A percentile compares a stretch with the other conserved stretches of the same genome.
Evolutionary conservation across 768 basidiomycete genomes (phyloP).

Genomic region (Phylloporus arenicola): DNA sequence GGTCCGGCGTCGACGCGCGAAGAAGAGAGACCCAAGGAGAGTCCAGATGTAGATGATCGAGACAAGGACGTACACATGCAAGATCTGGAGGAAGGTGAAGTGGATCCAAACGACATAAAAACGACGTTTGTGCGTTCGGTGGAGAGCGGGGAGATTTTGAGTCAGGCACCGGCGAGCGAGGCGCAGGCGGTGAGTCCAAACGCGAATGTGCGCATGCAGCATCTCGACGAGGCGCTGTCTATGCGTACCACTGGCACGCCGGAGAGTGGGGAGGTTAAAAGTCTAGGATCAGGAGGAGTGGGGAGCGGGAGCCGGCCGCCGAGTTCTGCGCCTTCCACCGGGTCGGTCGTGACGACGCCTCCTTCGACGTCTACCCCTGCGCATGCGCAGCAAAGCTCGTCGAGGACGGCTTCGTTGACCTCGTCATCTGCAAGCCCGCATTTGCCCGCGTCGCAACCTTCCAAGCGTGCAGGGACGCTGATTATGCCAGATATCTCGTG

Average conservation of each 20-base stretch:
- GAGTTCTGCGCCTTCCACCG: not conserved
- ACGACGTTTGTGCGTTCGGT: not conserved
- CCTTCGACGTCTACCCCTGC: not conserved
- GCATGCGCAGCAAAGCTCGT: not conserved
- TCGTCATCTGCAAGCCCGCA: not conserved
- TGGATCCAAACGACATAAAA: constrained; percentile 4
- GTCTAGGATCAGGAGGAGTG: not conserved
- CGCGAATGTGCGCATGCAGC: not conserved
- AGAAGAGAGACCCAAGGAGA: not conserved
- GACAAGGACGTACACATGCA: not conserved
- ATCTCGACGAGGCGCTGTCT: not conserved
- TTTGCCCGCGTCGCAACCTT: not conserved
- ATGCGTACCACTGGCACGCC: not conserved
- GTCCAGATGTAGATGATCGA: not conserved
- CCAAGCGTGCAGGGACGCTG: not conserved
- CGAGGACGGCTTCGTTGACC: not conserved
- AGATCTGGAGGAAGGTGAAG: constrained; percentile 13
- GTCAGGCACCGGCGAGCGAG: not conserved
- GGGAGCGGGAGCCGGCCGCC: not conserved
- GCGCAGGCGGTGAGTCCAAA: not conserved
- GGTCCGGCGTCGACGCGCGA: not conserved
- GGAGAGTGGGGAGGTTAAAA: not conserved
- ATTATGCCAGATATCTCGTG: constrained; percentile 22
- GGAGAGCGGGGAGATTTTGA: constrained; percentile 16
- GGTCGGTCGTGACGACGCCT: not conserved